Base-by-base conservation (phyloP, 768 basidiomycete species). In the Hygrocybe coccinea region DNA sequence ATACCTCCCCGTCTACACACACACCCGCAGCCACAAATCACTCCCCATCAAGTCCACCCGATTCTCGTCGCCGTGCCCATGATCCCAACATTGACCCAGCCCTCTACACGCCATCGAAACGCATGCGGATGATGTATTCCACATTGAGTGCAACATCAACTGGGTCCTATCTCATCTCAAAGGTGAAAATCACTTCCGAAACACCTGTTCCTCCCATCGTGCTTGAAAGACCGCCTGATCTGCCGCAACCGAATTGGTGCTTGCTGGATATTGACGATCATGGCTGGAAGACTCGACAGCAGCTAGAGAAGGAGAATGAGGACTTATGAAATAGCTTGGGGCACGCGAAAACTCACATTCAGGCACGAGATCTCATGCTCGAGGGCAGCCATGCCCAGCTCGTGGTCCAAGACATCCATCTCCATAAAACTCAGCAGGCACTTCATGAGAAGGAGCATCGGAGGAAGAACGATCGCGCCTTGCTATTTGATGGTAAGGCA, bases 91-190 rank as follows among this genome's bases (percentile, higher is more conserved):
- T 60, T 37, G 55, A 67, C 50, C 64, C 62, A 5, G 49, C 33
- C 1, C 57, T 64, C 3, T 59, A 50, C 39, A 69, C 65, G 1
- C 68, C 67, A 54, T 61, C 61, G 0, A 67, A 70, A 50, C 45
- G 56, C 11, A 64, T 66, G 50, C 59, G 60, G n/a, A 14, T 57
- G 2, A 46, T 67, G 41, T 58, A 57, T 24, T 56, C 55, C 6
- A 24, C 46, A 2, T 37, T 69, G 9, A 52, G 54, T 15, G 15
- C 44, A 17, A 68, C 65, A 34, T 50, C 52, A 21, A 61, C 64
- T 2, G 62, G 64, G 3, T 62, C 58, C 14, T 63, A 62, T 37
- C 60, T 69, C 2, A 45, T 69, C 6, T 63, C 58, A 3, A 56
- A 59, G 33, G 34, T 36, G 1, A 22, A 21, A 35, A 39, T 59